phyloP scores from a whole-genome alignment of 495 filamentous ascomycete species.

The Penicillium goetzii region DNA sequence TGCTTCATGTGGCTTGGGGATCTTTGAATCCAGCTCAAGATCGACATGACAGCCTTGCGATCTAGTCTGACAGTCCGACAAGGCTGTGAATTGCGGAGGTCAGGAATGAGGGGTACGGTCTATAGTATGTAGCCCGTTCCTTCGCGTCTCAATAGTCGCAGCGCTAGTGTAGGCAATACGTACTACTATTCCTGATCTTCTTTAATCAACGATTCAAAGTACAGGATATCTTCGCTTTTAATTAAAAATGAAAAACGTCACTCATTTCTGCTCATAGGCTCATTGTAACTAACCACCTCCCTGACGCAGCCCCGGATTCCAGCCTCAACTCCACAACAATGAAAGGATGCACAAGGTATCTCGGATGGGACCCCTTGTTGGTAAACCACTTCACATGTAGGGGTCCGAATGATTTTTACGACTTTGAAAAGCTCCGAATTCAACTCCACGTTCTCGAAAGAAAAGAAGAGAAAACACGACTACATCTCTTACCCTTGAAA shows the following conservation, averaged over 20 bases:
- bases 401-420: constrained; percentile 3
- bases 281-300: constrained; percentile 14
- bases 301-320: constrained; percentile 1
- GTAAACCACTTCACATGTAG: not conserved
- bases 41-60: not conserved
- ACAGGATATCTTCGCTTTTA: constrained; percentile 7
- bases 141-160: not conserved
- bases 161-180: not conserved
- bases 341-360: constrained; percentile 16
- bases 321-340: constrained; percentile 8
- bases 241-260: constrained; percentile 27
- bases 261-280: constrained; percentile 28
- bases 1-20: not conserved
- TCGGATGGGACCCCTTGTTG: not conserved
- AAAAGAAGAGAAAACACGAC: not conserved
- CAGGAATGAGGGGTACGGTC: not conserved
- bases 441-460: not conserved
- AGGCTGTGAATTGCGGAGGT: not conserved
- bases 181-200: not conserved
- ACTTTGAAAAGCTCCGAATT: not conserved
- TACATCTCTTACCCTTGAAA: not conserved
- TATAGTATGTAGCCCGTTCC: not conserved
- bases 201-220: not conserved
- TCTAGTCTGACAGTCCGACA: not conserved
- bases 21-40: not conserved